Evolutionary conservation across 371 early-diverging fungal species (phyloP).

Genomic region (Lichtheimia ornata): DNA sequence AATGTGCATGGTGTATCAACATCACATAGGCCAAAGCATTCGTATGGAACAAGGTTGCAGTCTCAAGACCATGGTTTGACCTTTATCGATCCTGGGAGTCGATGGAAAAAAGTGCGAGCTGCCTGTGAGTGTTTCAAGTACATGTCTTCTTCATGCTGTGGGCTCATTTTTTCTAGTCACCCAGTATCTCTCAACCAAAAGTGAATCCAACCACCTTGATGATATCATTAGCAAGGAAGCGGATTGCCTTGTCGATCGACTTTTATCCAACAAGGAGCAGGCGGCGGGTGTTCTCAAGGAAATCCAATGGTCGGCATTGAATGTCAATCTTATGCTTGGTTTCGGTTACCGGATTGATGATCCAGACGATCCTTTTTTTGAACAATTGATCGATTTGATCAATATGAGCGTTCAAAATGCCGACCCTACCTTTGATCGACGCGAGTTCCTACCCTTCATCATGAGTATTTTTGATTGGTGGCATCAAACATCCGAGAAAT

Average conservation of each 20-base stretch:
- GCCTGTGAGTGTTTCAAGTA: slow-evolving; percentile 1
- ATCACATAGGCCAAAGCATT: slow-evolving; percentile 16
- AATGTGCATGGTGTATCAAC: slow-evolving; percentile 13
- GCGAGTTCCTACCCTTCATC: slow-evolving; percentile 16
- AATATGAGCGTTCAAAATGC: slow-evolving; percentile 6
- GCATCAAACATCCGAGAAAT: neutral
- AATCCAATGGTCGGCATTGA: slow-evolving; percentile 1
- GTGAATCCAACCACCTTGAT: too few relatives aligned
- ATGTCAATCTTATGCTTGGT: slow-evolving; percentile 4
- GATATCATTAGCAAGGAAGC: slow-evolving; percentile 1
- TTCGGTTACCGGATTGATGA: slow-evolving; percentile 8
- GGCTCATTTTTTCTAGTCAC: too few relatives aligned
- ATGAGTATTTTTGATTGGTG: slow-evolving; percentile 2
- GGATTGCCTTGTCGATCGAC: slow-evolving; percentile 3
- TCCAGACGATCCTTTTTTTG: slow-evolving; percentile 15
- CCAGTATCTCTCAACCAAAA: too few relatives aligned
- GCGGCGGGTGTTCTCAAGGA: too few relatives aligned
- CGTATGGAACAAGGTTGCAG: slow-evolving; percentile 10
- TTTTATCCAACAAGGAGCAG: too few relatives aligned
- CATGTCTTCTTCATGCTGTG: neutral
- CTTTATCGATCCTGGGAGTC: slow-evolving; percentile 6
- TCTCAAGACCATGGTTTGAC: slow-evolving; percentile 16
- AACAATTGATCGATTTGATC: slow-evolving; percentile 2
- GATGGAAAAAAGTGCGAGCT: slow-evolving; percentile 16
- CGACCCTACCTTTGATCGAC: slow-evolving; percentile 8